A percentile compares a stretch with the other conserved stretches of the same genome.
phyloP scores from a whole-genome alignment of 768 basidiomycete genomes.

The Lactarius hengduanensis region DNA sequence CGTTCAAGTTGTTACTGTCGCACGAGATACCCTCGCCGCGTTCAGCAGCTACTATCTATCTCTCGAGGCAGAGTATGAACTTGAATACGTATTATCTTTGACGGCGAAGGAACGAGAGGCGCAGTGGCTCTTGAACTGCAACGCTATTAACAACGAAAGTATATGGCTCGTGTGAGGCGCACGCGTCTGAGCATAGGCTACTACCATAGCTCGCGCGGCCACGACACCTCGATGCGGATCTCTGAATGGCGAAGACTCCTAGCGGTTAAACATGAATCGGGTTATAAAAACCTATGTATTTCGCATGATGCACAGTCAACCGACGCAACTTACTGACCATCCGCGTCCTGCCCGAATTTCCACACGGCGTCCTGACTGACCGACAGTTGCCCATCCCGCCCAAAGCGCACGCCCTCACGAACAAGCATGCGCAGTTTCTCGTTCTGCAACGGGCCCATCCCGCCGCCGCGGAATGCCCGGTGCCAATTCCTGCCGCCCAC shows the following conservation, averaged over 20 bases:
- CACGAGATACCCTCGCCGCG: too few species aligned
- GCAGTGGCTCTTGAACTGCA: too few species aligned
- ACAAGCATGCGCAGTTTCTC: constrained; percentile 27
- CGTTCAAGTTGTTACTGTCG: too few species aligned
- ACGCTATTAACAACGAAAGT: not conserved
- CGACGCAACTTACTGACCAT: not conserved
- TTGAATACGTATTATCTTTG: too few species aligned
- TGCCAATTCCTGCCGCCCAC: constrained; percentile 23
- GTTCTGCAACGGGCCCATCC: constrained; percentile 22
- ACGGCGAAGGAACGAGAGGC: too few species aligned
- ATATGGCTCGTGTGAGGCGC: not conserved
- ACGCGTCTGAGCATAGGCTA: not conserved
- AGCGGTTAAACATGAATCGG: not conserved
- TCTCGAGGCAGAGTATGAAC: too few species aligned
- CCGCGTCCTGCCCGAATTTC: constrained; percentile 11
- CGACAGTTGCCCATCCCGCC: constrained; percentile 16
- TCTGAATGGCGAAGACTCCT: too few species aligned
- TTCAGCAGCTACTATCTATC: too few species aligned
- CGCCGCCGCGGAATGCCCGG: constrained; percentile 18
- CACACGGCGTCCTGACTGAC: constrained; percentile 19
- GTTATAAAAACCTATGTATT: too few species aligned
- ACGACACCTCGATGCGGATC: too few species aligned
- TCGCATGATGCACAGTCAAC: not conserved
- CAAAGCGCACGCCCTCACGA: constrained; percentile 25
- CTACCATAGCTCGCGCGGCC: too few species aligned